These are phyloP conservation scores for Colletotrichum sp. DNA, from an alignment of 2,329 filamentous ascomycete genomes.

Conservation along the genomic window DNA sequence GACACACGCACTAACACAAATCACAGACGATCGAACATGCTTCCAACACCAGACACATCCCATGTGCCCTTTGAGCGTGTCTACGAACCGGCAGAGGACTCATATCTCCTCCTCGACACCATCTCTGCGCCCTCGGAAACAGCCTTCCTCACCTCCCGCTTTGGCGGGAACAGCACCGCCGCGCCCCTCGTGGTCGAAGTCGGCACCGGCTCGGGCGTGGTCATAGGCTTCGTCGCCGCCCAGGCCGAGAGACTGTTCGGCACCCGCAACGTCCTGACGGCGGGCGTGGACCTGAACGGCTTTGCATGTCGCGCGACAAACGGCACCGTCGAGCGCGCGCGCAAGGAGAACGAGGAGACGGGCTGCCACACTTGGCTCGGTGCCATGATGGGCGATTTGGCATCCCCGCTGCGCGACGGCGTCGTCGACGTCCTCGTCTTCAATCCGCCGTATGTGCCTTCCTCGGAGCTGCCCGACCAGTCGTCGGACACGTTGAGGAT, in stretches of 20 bases:
- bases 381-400: constrained; percentile 74
- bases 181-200: constrained; percentile 79
- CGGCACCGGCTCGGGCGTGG: constrained; percentile 89
- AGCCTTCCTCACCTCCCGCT: constrained; percentile 69
- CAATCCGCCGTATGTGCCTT: constrained; percentile 97
- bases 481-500: neutral
- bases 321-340: constrained; percentile 66
- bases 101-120: constrained; percentile 91
- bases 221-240: constrained; percentile 86
- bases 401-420: constrained; percentile 60
- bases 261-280: constrained; percentile 69
- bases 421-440: constrained; percentile 87
- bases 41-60: constrained; percentile 91
- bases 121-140: constrained; percentile 75
- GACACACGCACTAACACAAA: neutral
- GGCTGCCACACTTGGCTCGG: constrained; percentile 64
- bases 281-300: constrained; percentile 84
- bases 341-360: constrained; percentile 34
- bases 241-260: constrained; percentile 78
- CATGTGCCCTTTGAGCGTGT: constrained; percentile 89
- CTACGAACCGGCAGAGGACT: constrained; percentile 97
- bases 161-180: constrained; percentile 43
- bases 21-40: constrained; percentile 58
- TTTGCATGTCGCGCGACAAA: constrained; percentile 81
- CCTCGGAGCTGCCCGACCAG: constrained; percentile 69